Evolutionary conservation across 257 asterid genomes (phyloP).

Genomic region (Solanum pinnatisectum): DNA sequence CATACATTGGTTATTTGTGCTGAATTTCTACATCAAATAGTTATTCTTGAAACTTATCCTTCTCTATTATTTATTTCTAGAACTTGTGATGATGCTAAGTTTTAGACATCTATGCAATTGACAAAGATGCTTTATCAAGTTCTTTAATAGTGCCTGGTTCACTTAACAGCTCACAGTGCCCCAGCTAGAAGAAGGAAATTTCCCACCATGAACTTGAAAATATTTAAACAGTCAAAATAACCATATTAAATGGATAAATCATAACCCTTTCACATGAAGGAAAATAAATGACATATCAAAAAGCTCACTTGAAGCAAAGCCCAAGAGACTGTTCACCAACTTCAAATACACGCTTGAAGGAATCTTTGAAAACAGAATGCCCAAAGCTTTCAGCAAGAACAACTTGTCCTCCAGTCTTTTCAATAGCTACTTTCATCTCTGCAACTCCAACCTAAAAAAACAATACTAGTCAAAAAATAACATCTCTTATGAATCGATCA

Average conservation of each 20-base stretch:
- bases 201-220: background rate
- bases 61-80: background rate
- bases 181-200: background rate
- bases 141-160: background rate
- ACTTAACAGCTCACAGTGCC: background rate
- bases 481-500: background rate
- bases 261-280: background rate
- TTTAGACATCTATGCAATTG: background rate
- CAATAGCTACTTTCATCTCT: constrained; percentile 97
- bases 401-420: constrained; percentile 92
- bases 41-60: background rate
- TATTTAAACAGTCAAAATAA: background rate
- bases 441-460: constrained; percentile 87
- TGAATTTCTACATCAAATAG: background rate
- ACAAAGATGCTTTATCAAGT: background rate
- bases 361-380: constrained; percentile 93
- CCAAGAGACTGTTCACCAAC: constrained; percentile 91
- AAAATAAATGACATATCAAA: background rate
- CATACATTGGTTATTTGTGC: background rate
- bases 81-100: background rate
- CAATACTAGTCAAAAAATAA: background rate
- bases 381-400: constrained; percentile 97
- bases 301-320: constrained; percentile 83
- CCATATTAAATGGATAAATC: background rate
- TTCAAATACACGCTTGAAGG: constrained; percentile 76